Percentiles rank a stretch among this genome's conserved stretches.
Evolutionary conservation across 768 basidiomycete genomes (phyloP).

Genomic region (Kwoniella botswanensis): DNA sequence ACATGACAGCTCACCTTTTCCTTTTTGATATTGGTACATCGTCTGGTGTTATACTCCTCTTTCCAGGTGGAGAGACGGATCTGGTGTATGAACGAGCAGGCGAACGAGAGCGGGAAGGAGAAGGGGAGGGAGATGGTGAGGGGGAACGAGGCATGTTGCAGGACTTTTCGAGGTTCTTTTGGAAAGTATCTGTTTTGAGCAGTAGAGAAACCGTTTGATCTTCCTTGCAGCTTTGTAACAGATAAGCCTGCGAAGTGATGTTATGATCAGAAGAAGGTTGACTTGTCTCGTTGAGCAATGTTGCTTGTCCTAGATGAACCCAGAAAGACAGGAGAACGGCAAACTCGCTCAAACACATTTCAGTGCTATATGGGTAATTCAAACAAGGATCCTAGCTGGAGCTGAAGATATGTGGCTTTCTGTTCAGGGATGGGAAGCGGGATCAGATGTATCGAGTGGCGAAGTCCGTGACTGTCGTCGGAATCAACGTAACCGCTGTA

Average conservation of each 20-base stretch:
- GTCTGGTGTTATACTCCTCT: constrained; percentile 25
- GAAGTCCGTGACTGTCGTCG: not conserved
- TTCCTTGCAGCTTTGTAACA: not conserved
- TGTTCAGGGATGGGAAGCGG: not conserved
- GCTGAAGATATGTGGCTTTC: too few species aligned
- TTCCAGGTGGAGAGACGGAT: constrained; percentile 10
- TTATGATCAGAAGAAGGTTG: too few species aligned
- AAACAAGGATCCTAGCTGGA: too few species aligned
- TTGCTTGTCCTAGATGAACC: too few species aligned
- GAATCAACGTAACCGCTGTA: constrained; percentile 5
- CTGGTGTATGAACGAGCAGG: constrained; percentile 18
- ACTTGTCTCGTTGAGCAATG: too few species aligned
- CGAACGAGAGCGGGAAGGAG: constrained; percentile 22
- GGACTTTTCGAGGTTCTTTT: not conserved
- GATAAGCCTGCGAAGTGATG: too few species aligned
- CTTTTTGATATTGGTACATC: constrained; percentile 36
- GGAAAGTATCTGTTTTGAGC: too few species aligned
- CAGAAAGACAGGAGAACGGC: not conserved
- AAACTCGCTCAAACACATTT: not conserved
- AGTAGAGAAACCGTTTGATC: not conserved
- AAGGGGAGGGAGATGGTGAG: constrained; percentile 27
- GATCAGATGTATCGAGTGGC: constrained; percentile 23
- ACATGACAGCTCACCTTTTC: constrained; percentile 32
- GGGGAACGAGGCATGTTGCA: constrained; percentile 37
- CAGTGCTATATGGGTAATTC: not conserved